Evolutionary conservation across 1,284 basidiomycete species (phyloP).

Genomic region (Schizophyllum amplum): DNA sequence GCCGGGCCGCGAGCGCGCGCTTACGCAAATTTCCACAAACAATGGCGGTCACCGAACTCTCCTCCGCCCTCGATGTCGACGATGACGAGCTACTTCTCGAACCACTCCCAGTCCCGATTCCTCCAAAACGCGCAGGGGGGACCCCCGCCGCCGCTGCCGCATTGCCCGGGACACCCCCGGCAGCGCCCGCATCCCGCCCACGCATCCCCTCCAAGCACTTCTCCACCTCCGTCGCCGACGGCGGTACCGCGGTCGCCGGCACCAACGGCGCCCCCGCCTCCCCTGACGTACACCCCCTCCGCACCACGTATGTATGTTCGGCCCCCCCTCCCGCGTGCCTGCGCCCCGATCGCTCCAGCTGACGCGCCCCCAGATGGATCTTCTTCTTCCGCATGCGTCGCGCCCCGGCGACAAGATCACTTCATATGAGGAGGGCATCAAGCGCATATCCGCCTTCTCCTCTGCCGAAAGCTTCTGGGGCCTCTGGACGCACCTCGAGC

Average conservation of each 20-base stretch:
- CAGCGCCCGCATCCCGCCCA: constrained; percentile 23
- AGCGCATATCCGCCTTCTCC: constrained; percentile 71
- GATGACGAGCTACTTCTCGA: constrained; percentile 64
- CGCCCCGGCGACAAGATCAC: constrained; percentile 69
- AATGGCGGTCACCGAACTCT: not conserved
- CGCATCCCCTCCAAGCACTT: constrained; percentile 66
- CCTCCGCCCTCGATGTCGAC: no score
- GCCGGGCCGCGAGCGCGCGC: no score
- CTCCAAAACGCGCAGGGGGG: constrained; percentile 38
- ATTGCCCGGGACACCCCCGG: constrained; percentile 8
- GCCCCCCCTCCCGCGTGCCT: constrained; percentile 9
- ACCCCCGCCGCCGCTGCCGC: constrained; percentile 12
- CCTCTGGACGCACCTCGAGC: constrained; percentile 70
- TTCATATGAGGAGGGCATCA: constrained; percentile 80
- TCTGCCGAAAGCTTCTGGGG: constrained; percentile 83
- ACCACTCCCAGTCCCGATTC: constrained; percentile 66
- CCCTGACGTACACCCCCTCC: constrained; percentile 54
- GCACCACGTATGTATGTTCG: constrained; percentile 76
- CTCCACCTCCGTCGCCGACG: constrained; percentile 48
- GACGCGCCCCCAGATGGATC: constrained; percentile 57
- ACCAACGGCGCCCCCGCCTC: no score
- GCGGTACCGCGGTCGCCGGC: constrained; percentile 15
- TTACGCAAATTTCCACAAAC: not conserved
- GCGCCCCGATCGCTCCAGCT: not conserved
- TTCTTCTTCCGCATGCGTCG: constrained; percentile 84